These are phyloP conservation scores for Metschnikowia anglica DNA, from an alignment of 805 yeast species.

Conservation along the genomic window DNA sequence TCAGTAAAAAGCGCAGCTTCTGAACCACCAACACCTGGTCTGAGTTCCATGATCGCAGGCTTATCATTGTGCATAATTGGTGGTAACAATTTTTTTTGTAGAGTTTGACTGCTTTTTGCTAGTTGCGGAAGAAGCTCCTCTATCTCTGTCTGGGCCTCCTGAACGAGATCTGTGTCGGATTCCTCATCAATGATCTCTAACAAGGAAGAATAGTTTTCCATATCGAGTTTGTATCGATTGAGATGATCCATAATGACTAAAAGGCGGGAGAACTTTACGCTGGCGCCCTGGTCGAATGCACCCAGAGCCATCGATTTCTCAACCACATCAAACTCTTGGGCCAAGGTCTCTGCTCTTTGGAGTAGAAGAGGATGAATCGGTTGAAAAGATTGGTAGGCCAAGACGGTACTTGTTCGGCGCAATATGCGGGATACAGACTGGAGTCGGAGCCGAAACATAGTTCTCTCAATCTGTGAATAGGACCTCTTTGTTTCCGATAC, in stretches of 20 bases:
- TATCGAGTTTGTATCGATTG: constrained; percentile 27
- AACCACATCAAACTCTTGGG: constrained; percentile 27
- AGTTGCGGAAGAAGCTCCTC: constrained; percentile 46
- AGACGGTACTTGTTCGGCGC: constrained; percentile 9
- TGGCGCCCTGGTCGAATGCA: constrained; percentile 35
- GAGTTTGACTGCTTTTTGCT: constrained; percentile 37
- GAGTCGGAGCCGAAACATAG: constrained; percentile 6
- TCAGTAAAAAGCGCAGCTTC: constrained; percentile 88
- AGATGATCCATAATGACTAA: constrained; percentile 34
- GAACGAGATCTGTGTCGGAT: constrained; percentile 33
- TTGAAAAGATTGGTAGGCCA: constrained; percentile 6
- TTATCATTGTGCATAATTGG: constrained; percentile 72
- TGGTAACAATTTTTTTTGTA: constrained; percentile 68
- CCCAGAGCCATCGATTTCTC: constrained; percentile 31
- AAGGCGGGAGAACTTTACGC: constrained; percentile 33
- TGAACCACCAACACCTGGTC: constrained; percentile 96
- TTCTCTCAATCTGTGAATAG: no score
- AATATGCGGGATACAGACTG: background rate
- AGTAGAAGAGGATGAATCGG: constrained; percentile 41
- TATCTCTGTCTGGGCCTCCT: constrained; percentile 65
- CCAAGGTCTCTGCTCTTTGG: constrained; percentile 36
- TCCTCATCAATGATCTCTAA: constrained; percentile 27
- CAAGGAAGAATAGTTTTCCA: constrained; percentile 28
- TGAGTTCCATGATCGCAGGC: constrained; percentile 75
- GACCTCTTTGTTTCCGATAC: background rate